Evolutionary conservation across 1,139 yeast species (phyloP), one percentile per base, ranked within the genome.

Genomic region (Pichia sp.): DNA sequence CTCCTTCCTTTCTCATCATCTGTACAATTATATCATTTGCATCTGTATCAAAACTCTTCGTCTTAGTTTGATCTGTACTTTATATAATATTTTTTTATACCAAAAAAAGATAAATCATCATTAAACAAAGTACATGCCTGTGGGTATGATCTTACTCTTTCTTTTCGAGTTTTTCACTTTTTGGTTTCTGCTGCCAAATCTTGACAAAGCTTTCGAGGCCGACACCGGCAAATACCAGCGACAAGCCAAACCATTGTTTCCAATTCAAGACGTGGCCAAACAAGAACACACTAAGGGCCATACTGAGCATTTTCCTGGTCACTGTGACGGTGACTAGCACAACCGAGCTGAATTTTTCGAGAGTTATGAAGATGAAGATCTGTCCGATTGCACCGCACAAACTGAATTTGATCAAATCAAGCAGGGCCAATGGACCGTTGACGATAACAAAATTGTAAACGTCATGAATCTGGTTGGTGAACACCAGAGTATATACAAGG

Each of bases 231-330:
- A 91, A 91, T 2, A 93, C 99, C 51, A 88, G 70, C 1, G 68
- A 57, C 5, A 93, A 83, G 0, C 98, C 98, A 1, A 72, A 47
- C 89, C 96, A 87, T 69, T 95, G 98, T 4, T 74, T 71, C 1
- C 53, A 7, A 31, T 73, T 75, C 59, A 93, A 76, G 4, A 68
- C 67, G 65, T 93, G 98, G 18, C 93, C 95, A 70, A 90, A 93
- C 60, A 93, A 73, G 2, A 88, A 67, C 49, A 93, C 96, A 63
- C 96, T 87, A 54, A 93, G 70, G 21, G 90, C 75, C 98, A 93
- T 91, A 48, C 97, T 89, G 50, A 90, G 74, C 97, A 93, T 91
- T 65, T 93, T 93, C 59, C 99, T 78, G 0, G 99, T 91, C 8
- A 93, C 97, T 0, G 98, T 95, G 19, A 95, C 95, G 30, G 96